Base-by-base conservation (phyloP, 768 basidiomycete species). In the Ramaria rubella region DNA sequence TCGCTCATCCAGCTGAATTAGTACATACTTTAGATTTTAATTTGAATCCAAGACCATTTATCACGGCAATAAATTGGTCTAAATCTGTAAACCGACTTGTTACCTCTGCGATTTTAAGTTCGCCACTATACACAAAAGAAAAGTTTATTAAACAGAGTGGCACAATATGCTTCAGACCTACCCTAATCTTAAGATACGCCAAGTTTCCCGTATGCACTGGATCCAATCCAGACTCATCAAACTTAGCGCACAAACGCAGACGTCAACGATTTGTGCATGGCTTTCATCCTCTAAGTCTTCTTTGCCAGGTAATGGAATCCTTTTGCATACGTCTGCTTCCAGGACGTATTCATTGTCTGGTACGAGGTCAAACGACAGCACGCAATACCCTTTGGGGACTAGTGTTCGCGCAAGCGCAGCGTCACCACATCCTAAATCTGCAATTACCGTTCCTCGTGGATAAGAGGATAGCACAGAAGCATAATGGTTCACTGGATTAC, bases 181-280 rank as follows among this genome's bases (percentile, higher is more conserved):
- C 95, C 80, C 81, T n/a, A 80, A 70, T 68, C 84, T 87, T 36
- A 98, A 74, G 38, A 98, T 81, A 61, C 96, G 77, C 82, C 90
- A 90, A 7, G 90, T 87, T 68, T 99, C 94, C 26, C 87, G 78
- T 26, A 98, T 78, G 63, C 91, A 91, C 44, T 77, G 78, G n/a
- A 90, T 80, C 96, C 96, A 99, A 67, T 99, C 97, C 15, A 85
- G 88, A 30, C 90, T 89, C 96, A 99, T 99, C 60, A 99, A 75
- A 65, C 94, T 97, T 61, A 99, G 77, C 23, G 94, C 90, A 67
- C 93, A 98, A 23, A 98, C 86, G 6, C 83, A 93, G 5, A 92
- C 85, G 67, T 99, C 94, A 2, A 93, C 90, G 2, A 98, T 69
- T 60, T 90, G 86, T 0, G 83, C 91, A 51, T 80, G 77, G 27